Base-by-base conservation (phyloP, 768 basidiomycete genomes). In the Trametes cinnabarina region DNA sequence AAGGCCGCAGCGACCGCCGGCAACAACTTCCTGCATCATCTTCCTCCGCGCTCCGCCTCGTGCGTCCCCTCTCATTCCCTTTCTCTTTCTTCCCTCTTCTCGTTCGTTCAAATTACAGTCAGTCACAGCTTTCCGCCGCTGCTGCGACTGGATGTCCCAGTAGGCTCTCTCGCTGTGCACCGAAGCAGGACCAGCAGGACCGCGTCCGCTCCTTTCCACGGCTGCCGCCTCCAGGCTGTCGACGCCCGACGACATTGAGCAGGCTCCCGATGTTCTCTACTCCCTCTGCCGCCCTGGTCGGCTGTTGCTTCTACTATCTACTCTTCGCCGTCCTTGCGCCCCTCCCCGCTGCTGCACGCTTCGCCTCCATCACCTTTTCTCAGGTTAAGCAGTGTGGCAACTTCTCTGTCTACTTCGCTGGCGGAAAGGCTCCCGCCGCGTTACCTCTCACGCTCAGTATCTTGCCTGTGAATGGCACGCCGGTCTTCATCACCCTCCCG, bases 341-440 rank as follows among this genome's bases (percentile, higher is more conserved):
- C 48, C 65, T 55, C 52, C 59, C 65, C 46, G 71, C 62, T 28
- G 64, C 66, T 20, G 65, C 69, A n/a, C 17, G 52, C 34, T 75
- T 73, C 57, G 40, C 68, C 14, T 59, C 64, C 46, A 66, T 74
- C 56, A 56, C 65, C 6, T 75, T 72, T 55, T 79, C 82, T 20
- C 52, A 70, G 26, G 78, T 82, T 60, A 65, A 73, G 54, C 82
- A 87, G 67, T 86, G 85, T 71, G 77, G 74, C 59, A 75, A 76
- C 15, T 77, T 84, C 55, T 69, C 68, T 34, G 69, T 85, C 46
- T 66, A 71, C 25, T 80, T 85, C 61, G 62, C 65, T 19, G 79
- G 80, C n/a, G 71, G 74, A 48, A 64, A 68, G 50, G 62, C 69
- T 30, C 72, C 70, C 49, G 49, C 68, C 11, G 64, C 72, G 12